A percentile compares a stretch with the other conserved stretches of the same genome.
Evolutionary conservation across 345 rosid genomes (phyloP).

Genomic region (Combretum micranthum): DNA sequence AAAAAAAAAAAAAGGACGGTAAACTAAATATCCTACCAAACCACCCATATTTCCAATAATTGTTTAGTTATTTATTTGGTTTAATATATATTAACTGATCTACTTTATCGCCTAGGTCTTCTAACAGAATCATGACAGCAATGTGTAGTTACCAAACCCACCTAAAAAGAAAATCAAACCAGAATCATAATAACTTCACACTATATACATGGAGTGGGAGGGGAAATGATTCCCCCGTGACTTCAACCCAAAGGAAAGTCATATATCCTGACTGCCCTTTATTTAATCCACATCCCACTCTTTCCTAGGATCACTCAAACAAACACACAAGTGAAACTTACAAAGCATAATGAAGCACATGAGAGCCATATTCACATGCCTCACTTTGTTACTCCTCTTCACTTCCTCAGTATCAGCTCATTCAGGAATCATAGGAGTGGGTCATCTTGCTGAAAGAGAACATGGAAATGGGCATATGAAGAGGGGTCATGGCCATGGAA

Average conservation of each 20-base stretch:
- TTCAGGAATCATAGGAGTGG: conserved; percentile 11
- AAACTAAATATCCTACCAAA: too few species aligned
- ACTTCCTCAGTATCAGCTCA: conserved; percentile 8
- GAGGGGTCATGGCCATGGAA: not conserved
- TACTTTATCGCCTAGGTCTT: too few species aligned
- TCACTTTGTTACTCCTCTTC: conserved; percentile 19
- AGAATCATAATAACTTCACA: too few species aligned
- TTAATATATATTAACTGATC: too few species aligned
- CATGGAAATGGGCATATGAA: not conserved
- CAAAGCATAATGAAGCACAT: conserved; percentile 8
- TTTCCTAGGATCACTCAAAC: not conserved
- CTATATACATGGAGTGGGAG: not conserved
- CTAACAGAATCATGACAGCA: too few species aligned
- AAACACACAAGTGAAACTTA: not conserved
- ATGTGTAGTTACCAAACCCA: too few species aligned
- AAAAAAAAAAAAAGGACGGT: too few species aligned
- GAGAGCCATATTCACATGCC: conserved; percentile 11
- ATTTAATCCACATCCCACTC: conserved; percentile 5
- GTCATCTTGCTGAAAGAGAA: not conserved
- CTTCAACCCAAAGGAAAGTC: conserved; percentile 25
- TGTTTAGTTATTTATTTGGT: too few species aligned
- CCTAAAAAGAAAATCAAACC: too few species aligned
- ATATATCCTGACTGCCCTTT: conserved; percentile 1
- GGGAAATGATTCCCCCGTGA: conserved; percentile 13
- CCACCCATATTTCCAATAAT: too few species aligned